These are phyloP conservation scores for Dictyostelium firmibasis DNA, from an alignment of 78 protist species.

Conservation along the genomic window DNA sequence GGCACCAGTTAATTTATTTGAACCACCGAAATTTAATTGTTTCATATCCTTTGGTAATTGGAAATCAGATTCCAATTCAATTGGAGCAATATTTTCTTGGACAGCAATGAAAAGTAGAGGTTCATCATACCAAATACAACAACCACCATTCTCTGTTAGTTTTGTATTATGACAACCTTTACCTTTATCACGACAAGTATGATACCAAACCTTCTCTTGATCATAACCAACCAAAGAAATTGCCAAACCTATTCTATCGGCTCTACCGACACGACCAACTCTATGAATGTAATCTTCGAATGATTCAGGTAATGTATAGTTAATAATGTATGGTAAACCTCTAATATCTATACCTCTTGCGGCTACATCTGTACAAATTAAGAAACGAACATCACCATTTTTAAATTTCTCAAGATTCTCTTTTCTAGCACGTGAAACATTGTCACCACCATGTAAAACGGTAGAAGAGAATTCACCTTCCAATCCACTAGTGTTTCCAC, in stretches of 20 bases:
- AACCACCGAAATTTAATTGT: neutral
- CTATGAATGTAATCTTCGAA: conserved; percentile 94
- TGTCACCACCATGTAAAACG: conserved; percentile 65
- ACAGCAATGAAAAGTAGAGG: conserved; percentile 37
- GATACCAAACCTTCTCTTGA: conserved; percentile 90
- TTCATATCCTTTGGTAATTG: neutral
- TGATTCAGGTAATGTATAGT: conserved; percentile 89
- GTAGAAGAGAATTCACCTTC: conserved; percentile 39
- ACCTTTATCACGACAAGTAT: conserved; percentile 64
- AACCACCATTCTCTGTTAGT: conserved; percentile 78
- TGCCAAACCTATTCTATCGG: conserved; percentile 92
- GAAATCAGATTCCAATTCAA: conserved; percentile 2
- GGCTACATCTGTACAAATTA: conserved; percentile 92
- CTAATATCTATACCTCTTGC: conserved; percentile 89
- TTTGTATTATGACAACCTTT: conserved; percentile 67
- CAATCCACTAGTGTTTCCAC: neutral
- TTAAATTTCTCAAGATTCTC: conserved; percentile 80
- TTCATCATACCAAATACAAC: conserved; percentile 91
- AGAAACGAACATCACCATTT: conserved; percentile 85
- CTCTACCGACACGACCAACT: conserved; percentile 95
- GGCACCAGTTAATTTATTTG: neutral
- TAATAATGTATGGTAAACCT: conserved; percentile 85
- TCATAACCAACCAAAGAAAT: conserved; percentile 78
- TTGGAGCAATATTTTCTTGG: conserved; percentile 25
- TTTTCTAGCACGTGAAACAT: conserved; percentile 23